Base-by-base conservation (phyloP, 805 yeast species). In the Ogataea allantospora region DNA sequence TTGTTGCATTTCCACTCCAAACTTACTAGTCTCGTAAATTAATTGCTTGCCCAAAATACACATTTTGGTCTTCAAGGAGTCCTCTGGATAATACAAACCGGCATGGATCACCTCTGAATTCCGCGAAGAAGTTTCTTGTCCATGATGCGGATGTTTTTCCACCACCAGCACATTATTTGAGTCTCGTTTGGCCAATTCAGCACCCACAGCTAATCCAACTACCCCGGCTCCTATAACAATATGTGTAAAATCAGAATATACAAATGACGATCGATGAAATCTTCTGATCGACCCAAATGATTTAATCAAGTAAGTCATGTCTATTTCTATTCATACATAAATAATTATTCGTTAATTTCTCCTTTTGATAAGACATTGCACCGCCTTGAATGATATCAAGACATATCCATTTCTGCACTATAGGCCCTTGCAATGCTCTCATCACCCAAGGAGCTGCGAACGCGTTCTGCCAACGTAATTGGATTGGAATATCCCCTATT, bases 81-180 rank as follows among this genome's bases (percentile, higher is more conserved):
- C 74, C 7, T 66, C 62, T 0, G 95, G 95, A 53, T 85, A 83
- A 57, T 89, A 89, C 6, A 88, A 53, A 0, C 96, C 96, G 0
- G 95, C 95, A 62, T 88, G 97, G 16, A 88, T 82, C 17, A 89
- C 97, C 54, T 89, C 97, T 2, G 95, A 84, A 65, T 88, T 88
- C 35, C 96, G 67, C n/a, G 91, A 74, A 5, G 95, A 82, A 0
- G 95, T 87, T 51, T 88, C 96, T 48, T 75, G 72, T 1, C 96
- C 96, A 33, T 78, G 57, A 23, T 67, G 67, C 1, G 62, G 58
- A 56, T 88, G 77, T 52, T 83, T 78, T 50, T 88, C 97, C 2
- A 88, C 57, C 7, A 89, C 55, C 1, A 84, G 58, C 0, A 88
- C 88, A 39, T 73, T 72, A 5, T 68, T 58, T 4, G 46, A 38